A percentile compares a stretch with the other conserved stretches of the same genome.
Evolutionary conservation across 139 green algal species (phyloP).

Genomic region (Zygnema cylindricum): DNA sequence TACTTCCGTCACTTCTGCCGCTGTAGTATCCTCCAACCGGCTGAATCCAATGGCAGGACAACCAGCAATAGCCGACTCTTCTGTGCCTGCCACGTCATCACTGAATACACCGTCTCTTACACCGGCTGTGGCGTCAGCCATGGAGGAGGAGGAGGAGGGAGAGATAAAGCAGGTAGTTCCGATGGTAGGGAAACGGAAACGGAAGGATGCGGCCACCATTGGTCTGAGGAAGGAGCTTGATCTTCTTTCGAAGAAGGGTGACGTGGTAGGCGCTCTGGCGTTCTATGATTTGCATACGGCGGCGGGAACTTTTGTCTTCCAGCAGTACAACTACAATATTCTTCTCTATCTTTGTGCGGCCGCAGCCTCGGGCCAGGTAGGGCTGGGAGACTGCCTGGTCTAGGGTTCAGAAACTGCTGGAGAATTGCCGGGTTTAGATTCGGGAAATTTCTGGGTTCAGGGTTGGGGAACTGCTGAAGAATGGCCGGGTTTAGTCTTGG

Average conservation of each 20-base stretch:
- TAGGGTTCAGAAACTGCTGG: conserved; percentile 6
- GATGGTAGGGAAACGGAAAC: conserved; percentile 14
- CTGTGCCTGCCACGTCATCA: too few relatives aligned
- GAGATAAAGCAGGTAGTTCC: background rate
- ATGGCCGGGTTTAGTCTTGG: too few relatives aligned
- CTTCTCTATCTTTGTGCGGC: conserved; percentile 46
- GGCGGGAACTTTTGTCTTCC: conserved; percentile 29
- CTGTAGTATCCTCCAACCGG: too few relatives aligned
- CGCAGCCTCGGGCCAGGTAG: conserved; percentile 31
- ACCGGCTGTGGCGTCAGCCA: background rate
- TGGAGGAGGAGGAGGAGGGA: background rate
- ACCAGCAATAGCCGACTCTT: too few relatives aligned
- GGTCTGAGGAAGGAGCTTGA: conserved; percentile 29
- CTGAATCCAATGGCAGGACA: too few relatives aligned
- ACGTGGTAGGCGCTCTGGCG: conserved; percentile 28
- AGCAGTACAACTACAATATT: conserved; percentile 52
- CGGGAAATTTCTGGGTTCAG: too few relatives aligned
- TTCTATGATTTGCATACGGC: conserved; percentile 32
- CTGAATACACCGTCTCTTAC: too few relatives aligned
- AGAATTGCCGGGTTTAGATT: too few relatives aligned
- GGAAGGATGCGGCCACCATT: conserved; percentile 20
- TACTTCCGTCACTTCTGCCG: too few relatives aligned
- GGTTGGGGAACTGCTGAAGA: background rate
- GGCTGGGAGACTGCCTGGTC: too few relatives aligned
- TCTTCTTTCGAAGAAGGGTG: conserved; percentile 30